These are phyloP conservation scores for Aspergillus pseudoterreus DNA, from an alignment of 2,329 filamentous ascomycete species.

Conservation along the genomic window DNA sequence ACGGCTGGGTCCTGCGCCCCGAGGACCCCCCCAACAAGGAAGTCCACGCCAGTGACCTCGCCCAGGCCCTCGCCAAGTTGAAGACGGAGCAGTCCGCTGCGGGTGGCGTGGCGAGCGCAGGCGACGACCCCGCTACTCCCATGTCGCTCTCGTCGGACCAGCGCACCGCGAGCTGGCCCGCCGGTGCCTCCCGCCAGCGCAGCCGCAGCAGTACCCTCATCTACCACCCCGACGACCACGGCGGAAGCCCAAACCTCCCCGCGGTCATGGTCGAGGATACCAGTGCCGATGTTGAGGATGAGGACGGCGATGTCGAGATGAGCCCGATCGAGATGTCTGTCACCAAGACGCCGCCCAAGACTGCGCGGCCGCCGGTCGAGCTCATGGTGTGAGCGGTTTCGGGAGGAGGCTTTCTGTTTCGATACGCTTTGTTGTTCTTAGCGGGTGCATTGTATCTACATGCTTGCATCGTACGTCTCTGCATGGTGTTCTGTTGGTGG, in stretches of 20 bases:
- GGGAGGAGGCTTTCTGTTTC: background rate
- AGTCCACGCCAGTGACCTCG: slow-evolving; percentile 61
- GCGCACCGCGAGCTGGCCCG: slow-evolving; percentile 30
- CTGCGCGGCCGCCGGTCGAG: slow-evolving; percentile 54
- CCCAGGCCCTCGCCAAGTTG: slow-evolving; percentile 53
- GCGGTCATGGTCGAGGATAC: slow-evolving; percentile 64
- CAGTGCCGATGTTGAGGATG: slow-evolving; percentile 38
- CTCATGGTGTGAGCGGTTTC: slow-evolving; percentile 44
- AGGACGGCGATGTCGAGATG: slow-evolving; percentile 43
- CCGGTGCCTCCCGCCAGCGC: slow-evolving; percentile 29
- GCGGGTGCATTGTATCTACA: too few species aligned
- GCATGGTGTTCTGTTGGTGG: too few species aligned
- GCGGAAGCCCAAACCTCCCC: slow-evolving; percentile 56
- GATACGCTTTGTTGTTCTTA: background rate
- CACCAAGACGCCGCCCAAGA: slow-evolving; percentile 48
- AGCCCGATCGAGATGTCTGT: slow-evolving; percentile 41
- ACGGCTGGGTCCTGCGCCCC: slow-evolving; percentile 61
- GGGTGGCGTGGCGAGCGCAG: background rate
- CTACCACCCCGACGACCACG: slow-evolving; percentile 61
- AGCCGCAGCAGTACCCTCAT: slow-evolving; percentile 58
- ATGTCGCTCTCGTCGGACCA: slow-evolving; percentile 33
- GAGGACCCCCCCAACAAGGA: slow-evolving; percentile 65
- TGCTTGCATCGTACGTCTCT: too few species aligned
- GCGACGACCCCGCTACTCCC: slow-evolving; percentile 30
- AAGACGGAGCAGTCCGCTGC: slow-evolving; percentile 25